Evolutionary conservation across 768 basidiomycete genomes (phyloP), one percentile per base, ranked within the genome.

Genomic region (Termitomyces sp.): DNA sequence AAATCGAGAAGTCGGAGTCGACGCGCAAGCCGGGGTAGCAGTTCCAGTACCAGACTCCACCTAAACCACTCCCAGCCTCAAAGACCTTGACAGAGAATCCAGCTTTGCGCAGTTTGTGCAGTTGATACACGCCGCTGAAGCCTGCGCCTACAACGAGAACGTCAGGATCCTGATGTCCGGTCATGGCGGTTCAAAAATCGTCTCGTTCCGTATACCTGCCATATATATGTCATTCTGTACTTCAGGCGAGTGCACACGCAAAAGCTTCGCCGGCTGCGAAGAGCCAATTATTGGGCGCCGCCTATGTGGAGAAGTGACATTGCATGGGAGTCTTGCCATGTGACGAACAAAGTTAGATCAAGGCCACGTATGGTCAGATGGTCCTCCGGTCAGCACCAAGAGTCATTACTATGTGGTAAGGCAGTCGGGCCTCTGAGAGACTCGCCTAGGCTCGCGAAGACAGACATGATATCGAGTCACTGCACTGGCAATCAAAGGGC

Each of bases 11-110:
- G 12, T 69, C 68, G 36, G 69, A 67, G 58, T 72, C 71, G 35
- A 71, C 70, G 13, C 70, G 67, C 3, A 69, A 67, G 28, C 71
- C 71, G 2, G 71, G 70, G 49, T 72, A 72, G 33, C 66, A 63
- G 61, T 72, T 71, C 67, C 69, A 69, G 44, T 70, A 65, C 71
- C 71, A 72, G 7, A 64, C 67, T 0, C 71, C 71, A 9, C 71
- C 71, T 9, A 71, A 38, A 20, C 59, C 57, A 36, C 60, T 54
- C 2, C 63, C 70, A 1, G 71, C 67, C 48, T 69, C 67, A 38
- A 63, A 66, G 36, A 68, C 18, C 33, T 68, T 67, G 58, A 58
- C 66, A 32, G 63, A 66, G 55, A 68, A 60, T 18, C 66, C 66
- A 7, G 60, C 66, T 45, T 61, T 55, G 39, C 67, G 66, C 8